Base-by-base conservation (phyloP, 257 asterid species). In the Oldenlandia corymbosa region DNA sequence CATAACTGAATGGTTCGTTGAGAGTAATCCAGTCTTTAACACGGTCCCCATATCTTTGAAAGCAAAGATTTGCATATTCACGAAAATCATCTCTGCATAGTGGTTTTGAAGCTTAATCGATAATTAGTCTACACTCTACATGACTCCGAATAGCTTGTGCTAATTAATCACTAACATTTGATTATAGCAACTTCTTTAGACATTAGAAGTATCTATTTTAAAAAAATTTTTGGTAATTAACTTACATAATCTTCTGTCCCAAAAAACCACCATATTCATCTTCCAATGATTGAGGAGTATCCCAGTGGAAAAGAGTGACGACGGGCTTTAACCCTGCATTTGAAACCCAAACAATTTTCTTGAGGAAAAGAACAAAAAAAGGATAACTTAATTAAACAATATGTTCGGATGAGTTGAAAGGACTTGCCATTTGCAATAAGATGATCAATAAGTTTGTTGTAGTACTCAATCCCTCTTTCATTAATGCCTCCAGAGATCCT, bases 11-110 rank as follows among this genome's bases (percentile, higher is more conserved):
- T 17, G 88, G 83, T 61, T 86, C 60, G 18, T 54, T 54, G 10
- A 54, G 2, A 18, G 41, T 54, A 9, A 1, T 30, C 60, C 42
- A 54, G 7, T 76, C 17, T 70, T 84, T 80, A 1, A 87, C 76
- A 16, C 87, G 78, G 56, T 87, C 88, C 0, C 95, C 91, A 55
- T 84, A 86, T 71, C 79, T 79, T 53, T 81, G 66, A 52, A 83
- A 84, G 53, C 92, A 87, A 14, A 83, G 42, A 1, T 80, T 73
- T 30, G 76, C 87, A 58, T 58, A 87, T 49, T 77, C 84, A 60
- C 14, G 39, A 50, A 53, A 86, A 68, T 86, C 91, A 6, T 82
- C 68, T 24, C 95, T 86, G 81, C 17, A 34, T 34, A 34, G 9
- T 34, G 9, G 39, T 34, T 34, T 34, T 34, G 9, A 34, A 34